Percentiles rank a stretch among this genome's conserved stretches.
Evolutionary conservation across 768 basidiomycete species (phyloP).

Genomic region (Sporobolomyces pararoseus): DNA sequence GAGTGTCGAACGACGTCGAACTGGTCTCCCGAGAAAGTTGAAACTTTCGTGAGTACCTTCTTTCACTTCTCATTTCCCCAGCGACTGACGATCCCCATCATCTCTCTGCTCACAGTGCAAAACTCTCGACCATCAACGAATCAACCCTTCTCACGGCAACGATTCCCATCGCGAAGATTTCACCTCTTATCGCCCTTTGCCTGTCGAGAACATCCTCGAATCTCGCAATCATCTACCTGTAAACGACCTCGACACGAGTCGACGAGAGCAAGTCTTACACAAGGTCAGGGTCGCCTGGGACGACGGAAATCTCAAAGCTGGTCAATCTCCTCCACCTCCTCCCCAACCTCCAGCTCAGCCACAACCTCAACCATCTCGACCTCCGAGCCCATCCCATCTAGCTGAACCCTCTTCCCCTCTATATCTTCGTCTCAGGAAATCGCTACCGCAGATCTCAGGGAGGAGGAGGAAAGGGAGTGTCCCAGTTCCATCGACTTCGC

Average conservation of each 20-base stretch:
- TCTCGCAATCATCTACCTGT: background rate
- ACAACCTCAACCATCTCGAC: background rate
- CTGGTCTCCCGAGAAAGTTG: background rate
- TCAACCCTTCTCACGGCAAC: background rate
- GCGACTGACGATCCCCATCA: background rate
- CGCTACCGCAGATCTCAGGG: conserved; percentile 1
- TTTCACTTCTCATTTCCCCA: background rate
- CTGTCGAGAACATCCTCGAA: background rate
- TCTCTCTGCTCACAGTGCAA: too few species aligned
- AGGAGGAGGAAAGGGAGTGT: too few species aligned
- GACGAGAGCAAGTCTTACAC: too few species aligned
- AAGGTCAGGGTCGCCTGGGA: too few species aligned
- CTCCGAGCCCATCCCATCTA: background rate
- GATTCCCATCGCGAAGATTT: background rate
- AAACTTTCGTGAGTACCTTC: background rate
- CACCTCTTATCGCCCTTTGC: background rate
- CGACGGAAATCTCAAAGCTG: too few species aligned
- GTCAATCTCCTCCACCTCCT: too few species aligned
- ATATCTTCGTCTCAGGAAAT: background rate
- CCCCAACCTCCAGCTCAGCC: too few species aligned
- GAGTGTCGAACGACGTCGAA: background rate
- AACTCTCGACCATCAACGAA: background rate
- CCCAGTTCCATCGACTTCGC: too few species aligned
- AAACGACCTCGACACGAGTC: too few species aligned
- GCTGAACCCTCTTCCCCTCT: background rate